Evolutionary conservation across 2,329 filamentous ascomycete species (phyloP), one percentile per base, ranked within the genome.

Genomic region (Fusarium circinatum): DNA sequence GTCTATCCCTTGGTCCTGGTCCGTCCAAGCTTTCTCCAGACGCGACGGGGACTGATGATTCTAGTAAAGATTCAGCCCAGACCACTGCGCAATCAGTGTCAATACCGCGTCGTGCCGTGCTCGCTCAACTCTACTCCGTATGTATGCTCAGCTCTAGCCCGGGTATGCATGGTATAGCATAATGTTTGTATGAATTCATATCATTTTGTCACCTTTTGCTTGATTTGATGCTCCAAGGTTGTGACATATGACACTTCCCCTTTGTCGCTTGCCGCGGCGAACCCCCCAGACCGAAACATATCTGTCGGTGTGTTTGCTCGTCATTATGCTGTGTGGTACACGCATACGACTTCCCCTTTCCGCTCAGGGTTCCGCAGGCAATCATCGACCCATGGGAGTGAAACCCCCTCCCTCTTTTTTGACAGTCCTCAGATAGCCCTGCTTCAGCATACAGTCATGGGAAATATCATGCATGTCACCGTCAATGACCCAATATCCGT

Each of bases 381-480:
- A 66, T 70, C 28, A 60, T 65, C 39, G 52, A 45, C 44, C 42
- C 52, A 68, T 51, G 47, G 42, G 32, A 55, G 51, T 39, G 38
- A 66, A 59, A 41, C 67, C 68, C 67, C 71, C 71, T 61, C 55
- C 51, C 57, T 61, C 55, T 62, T 59, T 56, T 64, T 68, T 61
- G 65, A 57, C 48, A 69, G 65, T 72, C 55, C 59, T 38, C 39
- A 60, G 48, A 62, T 61, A 67, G 57, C 61, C 65, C 65, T 73
- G 70, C 67, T 62, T 73, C 58, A 70, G 44, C 60, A 62, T 65
- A 56, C 36, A 69, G 69, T 68, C 72, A 65, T 72, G 61, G 65
- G 52, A 67, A 55, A 69, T 73, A 64, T 67, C 64, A 56, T 75
- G 65, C 52, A 76, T 70, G 70, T 75, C 74, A 75, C 70, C 54